phyloP scores from a whole-genome alignment of 2,329 filamentous ascomycete genomes.

The Trichoderma sp. region DNA sequence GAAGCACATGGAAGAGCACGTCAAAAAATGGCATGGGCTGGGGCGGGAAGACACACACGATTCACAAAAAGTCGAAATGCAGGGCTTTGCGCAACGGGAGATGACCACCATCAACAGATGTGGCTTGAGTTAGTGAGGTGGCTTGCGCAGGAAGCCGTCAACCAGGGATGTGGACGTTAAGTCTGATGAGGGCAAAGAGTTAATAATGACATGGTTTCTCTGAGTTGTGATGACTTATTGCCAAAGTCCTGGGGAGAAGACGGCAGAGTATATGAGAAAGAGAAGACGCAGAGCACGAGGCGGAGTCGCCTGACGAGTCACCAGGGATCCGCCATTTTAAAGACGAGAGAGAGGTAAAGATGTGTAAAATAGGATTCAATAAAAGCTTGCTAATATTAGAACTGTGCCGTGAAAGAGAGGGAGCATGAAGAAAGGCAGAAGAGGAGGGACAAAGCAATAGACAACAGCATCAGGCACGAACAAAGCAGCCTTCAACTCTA shows the following conservation, averaged over 20 bases:
- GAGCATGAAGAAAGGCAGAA: background rate
- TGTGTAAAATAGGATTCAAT: background rate
- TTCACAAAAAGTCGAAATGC: slow-evolving; percentile 4
- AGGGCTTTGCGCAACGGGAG: background rate
- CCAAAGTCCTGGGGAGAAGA: slow-evolving; percentile 9
- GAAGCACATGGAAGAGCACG: slow-evolving; percentile 26
- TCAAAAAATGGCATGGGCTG: slow-evolving; percentile 23
- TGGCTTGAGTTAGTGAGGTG: slow-evolving; percentile 27
- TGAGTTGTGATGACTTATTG: background rate
- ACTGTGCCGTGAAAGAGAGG: background rate
- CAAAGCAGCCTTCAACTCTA: background rate
- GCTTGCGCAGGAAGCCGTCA: slow-evolving; percentile 24
- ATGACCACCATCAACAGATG: slow-evolving; percentile 26
- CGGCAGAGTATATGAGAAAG: background rate
- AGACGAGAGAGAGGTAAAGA: background rate
- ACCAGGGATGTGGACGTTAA: slow-evolving; percentile 3
- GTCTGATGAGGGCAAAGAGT: background rate
- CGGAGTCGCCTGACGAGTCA: slow-evolving; percentile 29
- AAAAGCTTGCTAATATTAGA: background rate
- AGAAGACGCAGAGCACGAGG: slow-evolving; percentile 27
- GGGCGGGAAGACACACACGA: slow-evolving; percentile 25
- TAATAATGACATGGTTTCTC: background rate
- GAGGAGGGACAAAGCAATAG: background rate
- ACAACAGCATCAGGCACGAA: background rate
- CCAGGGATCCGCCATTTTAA: slow-evolving; percentile 5